Conservation (phyloP, 768 basidiomycete genomes). For the Hortiboletus flavorubellus region DNA sequence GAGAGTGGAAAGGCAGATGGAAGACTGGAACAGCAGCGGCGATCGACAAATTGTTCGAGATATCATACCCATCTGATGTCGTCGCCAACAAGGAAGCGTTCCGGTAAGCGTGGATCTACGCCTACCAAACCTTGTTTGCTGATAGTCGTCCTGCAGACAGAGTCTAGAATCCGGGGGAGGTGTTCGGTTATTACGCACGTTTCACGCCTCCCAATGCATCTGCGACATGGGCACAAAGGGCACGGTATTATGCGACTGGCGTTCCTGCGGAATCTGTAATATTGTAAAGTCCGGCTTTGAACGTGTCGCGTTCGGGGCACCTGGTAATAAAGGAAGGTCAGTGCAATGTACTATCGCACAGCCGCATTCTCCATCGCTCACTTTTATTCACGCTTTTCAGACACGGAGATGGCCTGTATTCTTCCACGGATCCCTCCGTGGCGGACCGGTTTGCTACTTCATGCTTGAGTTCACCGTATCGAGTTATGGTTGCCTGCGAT, state of each 20-base stretch:
- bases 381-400: slow-evolving; percentile 29
- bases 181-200: slow-evolving; percentile 51
- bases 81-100: slow-evolving; percentile 44
- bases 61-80: slow-evolving; percentile 33
- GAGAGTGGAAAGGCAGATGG: slow-evolving; percentile 48
- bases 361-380: neutral
- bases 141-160: slow-evolving; percentile 10
- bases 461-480: slow-evolving; percentile 62
- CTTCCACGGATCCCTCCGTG: slow-evolving; percentile 53
- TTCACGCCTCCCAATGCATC: slow-evolving; percentile 63
- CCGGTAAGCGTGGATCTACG: slow-evolving; percentile 35
- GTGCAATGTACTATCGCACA: slow-evolving; percentile 14
- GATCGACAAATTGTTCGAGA: slow-evolving; percentile 57
- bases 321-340: slow-evolving; percentile 54
- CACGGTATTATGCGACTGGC: slow-evolving; percentile 49
- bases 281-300: slow-evolving; percentile 57
- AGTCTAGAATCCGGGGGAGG: slow-evolving; percentile 36
- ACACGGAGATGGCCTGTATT: slow-evolving; percentile 62
- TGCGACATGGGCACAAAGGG: slow-evolving; percentile 63
- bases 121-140: slow-evolving; percentile 1
- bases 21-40: slow-evolving; percentile 32
- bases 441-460: slow-evolving; percentile 65
- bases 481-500: slow-evolving; percentile 62
- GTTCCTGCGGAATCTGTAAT: slow-evolving; percentile 63
- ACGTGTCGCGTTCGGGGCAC: slow-evolving; percentile 53